Evolutionary conservation across 2,329 filamentous ascomycete species (phyloP).

Genomic region (Colletotrichum filicis): DNA sequence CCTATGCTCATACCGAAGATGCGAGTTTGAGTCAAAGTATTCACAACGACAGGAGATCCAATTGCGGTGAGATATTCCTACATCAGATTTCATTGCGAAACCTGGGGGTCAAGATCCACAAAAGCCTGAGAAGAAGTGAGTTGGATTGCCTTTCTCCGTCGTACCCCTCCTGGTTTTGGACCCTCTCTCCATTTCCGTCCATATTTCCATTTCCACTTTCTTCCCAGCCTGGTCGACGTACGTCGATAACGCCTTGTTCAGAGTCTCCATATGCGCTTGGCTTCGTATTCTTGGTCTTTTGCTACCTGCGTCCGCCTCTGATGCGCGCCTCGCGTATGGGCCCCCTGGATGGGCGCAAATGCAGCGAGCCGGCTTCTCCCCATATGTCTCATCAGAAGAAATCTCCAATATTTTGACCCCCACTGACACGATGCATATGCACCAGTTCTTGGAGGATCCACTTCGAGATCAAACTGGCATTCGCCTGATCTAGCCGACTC

Average conservation of each 20-base stretch:
- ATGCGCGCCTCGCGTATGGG: not conserved
- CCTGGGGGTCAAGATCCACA: slow-evolving; percentile 64
- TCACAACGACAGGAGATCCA: slow-evolving; percentile 57
- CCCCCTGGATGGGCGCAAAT: not conserved
- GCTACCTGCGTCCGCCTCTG: not conserved
- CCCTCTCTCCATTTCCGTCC: not conserved
- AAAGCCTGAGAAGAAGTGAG: slow-evolving; percentile 63
- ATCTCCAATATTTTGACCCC: not conserved
- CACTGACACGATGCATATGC: slow-evolving; percentile 20
- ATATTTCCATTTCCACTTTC: not conserved
- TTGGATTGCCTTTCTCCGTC: slow-evolving; percentile 18
- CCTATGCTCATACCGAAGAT: not conserved
- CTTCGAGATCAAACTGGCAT: not conserved
- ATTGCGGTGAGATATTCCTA: slow-evolving; percentile 68
- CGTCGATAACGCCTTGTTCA: not conserved
- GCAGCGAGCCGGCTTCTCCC: not conserved
- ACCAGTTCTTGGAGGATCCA: slow-evolving; percentile 8
- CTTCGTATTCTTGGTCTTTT: not conserved
- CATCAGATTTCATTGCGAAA: slow-evolving; percentile 68
- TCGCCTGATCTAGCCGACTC: slow-evolving; percentile 15
- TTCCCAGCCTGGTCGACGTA: not conserved
- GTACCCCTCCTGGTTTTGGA: not conserved
- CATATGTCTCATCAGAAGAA: not conserved
- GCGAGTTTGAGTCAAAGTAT: not conserved
- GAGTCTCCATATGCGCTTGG: not conserved